A percentile compares a stretch with the other conserved stretches of the same genome.
Conservation (phyloP, 2,329 filamentous ascomycete genomes). For the Fusarium sp. region DNA sequence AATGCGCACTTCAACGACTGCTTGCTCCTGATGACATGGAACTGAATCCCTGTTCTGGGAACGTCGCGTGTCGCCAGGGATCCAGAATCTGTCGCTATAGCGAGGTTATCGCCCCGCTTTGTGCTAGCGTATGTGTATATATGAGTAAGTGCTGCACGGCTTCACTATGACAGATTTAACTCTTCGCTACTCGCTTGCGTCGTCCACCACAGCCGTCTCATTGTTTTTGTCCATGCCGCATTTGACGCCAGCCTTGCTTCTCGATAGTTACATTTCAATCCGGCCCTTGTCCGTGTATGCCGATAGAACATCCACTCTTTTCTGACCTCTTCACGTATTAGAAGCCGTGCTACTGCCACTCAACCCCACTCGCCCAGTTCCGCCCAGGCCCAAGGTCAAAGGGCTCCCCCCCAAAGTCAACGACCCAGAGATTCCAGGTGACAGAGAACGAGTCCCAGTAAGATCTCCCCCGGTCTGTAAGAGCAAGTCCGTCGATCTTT, state of each 20-base stretch:
- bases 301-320: conserved; percentile 12
- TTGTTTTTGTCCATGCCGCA: conserved; percentile 13
- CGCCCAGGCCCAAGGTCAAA: conserved; percentile 25
- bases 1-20: not conserved
- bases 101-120: not conserved
- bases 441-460: conserved; percentile 23
- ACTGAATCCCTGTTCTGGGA: conserved; percentile 10
- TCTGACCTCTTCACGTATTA: conserved; percentile 13
- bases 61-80: conserved; percentile 37
- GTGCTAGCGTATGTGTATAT: conserved; percentile 1
- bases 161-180: conserved; percentile 6
- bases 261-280: conserved; percentile 23
- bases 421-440: conserved; percentile 22
- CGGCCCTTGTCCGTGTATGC: conserved; percentile 26
- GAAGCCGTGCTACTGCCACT: not conserved
- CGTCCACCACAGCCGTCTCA: not conserved
- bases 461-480: conserved; percentile 35
- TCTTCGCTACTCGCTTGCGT: not conserved
- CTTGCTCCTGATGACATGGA: not conserved
- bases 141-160: not conserved
- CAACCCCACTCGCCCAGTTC: conserved; percentile 23
- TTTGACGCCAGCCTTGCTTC: not conserved
- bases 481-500: conserved; percentile 34
- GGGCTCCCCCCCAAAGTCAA: conserved; percentile 26
- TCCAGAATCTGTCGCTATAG: conserved; percentile 12